Evolutionary conservation across 2,329 filamentous ascomycete species (phyloP), one percentile per base, ranked within the genome.

Genomic region (Penicillium decumbens): DNA sequence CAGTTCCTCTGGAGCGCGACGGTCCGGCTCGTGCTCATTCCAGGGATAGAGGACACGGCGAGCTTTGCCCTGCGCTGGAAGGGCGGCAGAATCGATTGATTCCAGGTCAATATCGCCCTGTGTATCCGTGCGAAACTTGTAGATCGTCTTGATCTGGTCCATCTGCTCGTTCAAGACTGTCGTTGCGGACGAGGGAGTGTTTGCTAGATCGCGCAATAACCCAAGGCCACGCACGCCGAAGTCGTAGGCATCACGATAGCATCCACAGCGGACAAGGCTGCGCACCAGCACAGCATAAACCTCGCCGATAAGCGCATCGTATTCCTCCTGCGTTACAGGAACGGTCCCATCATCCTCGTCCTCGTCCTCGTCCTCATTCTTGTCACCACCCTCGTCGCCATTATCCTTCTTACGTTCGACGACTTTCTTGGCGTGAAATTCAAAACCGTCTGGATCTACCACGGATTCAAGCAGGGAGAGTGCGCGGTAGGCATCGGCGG

Each of bases 401-500:
- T 15, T 37, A 13, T 32, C 33, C 8, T 33, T 24, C 20, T 37
- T 37, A 37, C 32, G 27, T 35, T 38, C 10, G 9, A 49, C 59
- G 55, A 59, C 73, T 72, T 47, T 67, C 59, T 41, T 85, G 69
- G 89, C 83, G 65, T 93, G 85, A 62, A 90, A 95, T 68, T 96
- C 89, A 59, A 88, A 91, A 33, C 82, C 80, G 54, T 92, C 87
- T 48, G 69, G 69, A 47, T 93, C 85, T 55, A 78, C 71, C 30
- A 89, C 80, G 57, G 93, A 89, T 64, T 97, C 92, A 13, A 87
- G 80, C 41, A 98, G 75, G 3, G 95, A 80, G n/a, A 97, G 78
- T 1, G 91, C 90, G 47, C 87, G 85, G 67, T 97, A 97, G 4
- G 89, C 89, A 75, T 96, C 91, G 29, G 89, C 89, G 9, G 86